These are phyloP conservation scores for Colletotrichum sp. DNA, from an alignment of 2,329 filamentous ascomycete genomes.

Conservation along the genomic window DNA sequence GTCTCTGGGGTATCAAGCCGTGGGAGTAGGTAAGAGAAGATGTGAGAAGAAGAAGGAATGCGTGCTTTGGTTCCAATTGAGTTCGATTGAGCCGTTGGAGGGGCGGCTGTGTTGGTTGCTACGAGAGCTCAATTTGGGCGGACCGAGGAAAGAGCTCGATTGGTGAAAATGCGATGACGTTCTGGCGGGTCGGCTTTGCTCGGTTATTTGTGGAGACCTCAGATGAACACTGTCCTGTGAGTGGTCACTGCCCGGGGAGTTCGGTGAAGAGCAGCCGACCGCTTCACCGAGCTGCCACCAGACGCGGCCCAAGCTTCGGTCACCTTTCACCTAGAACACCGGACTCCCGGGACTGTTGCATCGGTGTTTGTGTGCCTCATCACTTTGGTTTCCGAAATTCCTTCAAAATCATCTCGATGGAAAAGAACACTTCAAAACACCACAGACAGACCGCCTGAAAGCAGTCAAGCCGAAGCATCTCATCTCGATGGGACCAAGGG, in stretches of 20 bases:
- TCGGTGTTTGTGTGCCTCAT: not conserved
- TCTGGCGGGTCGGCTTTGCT: constrained; percentile 8
- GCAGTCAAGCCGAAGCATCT: not conserved
- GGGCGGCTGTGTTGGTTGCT: not conserved
- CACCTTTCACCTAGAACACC: not conserved
- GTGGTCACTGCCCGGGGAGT: not conserved
- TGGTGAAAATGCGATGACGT: constrained; percentile 19
- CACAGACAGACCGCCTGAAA: not conserved
- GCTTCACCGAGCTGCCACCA: not conserved
- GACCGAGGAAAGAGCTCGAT: constrained; percentile 12
- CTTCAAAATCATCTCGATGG: not conserved
- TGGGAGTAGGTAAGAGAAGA: not conserved
- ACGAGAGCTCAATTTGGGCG: not conserved
- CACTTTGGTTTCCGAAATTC: not conserved
- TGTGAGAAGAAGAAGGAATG: too few relatives aligned
- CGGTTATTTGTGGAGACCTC: constrained; percentile 16
- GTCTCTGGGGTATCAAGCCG: not conserved
- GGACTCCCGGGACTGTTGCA: not conserved
- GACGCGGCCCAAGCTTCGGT: not conserved
- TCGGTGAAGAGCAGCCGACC: not conserved
- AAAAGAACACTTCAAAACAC: not conserved
- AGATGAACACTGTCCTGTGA: not conserved
- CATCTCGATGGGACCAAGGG: not conserved
- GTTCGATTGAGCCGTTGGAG: not conserved
- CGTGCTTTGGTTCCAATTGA: not conserved